Percentiles rank a stretch among this genome's conserved stretches.
Evolutionary conservation across 2,329 filamentous ascomycete genomes (phyloP).

Genomic region (Fusarium longipes): DNA sequence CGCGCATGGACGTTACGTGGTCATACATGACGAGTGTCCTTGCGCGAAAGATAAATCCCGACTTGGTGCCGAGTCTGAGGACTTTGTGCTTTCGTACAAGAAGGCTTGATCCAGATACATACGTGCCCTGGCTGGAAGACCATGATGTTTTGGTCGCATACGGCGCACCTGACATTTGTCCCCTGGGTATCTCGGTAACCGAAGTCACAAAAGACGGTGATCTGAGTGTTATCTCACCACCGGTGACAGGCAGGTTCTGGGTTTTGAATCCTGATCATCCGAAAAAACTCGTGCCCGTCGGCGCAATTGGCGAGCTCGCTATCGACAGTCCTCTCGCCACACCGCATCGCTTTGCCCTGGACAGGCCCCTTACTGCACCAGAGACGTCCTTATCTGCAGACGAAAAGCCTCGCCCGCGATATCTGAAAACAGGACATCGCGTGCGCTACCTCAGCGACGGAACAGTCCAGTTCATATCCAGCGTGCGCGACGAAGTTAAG

Average conservation of each 20-base stretch:
- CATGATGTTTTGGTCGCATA: constrained; percentile 63
- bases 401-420: constrained; percentile 47
- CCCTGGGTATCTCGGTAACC: constrained; percentile 62
- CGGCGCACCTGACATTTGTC: constrained; percentile 63
- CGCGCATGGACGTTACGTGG: constrained; percentile 62
- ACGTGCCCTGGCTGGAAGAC: constrained; percentile 58
- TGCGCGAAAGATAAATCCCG: constrained; percentile 58
- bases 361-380: constrained; percentile 46
- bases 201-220: constrained; percentile 54
- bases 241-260: constrained; percentile 63
- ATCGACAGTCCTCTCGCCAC: constrained; percentile 62
- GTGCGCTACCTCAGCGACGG: constrained; percentile 62
- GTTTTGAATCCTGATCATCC: constrained; percentile 65
- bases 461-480: constrained; percentile 60
- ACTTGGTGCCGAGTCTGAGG: constrained; percentile 52
- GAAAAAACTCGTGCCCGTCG: constrained; percentile 63
- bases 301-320: constrained; percentile 68
- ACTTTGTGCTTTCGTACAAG: constrained; percentile 61
- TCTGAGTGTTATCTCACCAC: constrained; percentile 58
- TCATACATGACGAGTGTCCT: constrained; percentile 69
- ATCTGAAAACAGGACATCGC: constrained; percentile 63
- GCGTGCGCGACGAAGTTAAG: constrained; percentile 56
- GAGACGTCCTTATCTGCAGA: neutral
- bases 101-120: constrained; percentile 62
- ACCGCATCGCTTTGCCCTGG: constrained; percentile 51